Conservation (phyloP, 192 early-diverging fungal genomes). For the Coemansia erecta region DNA sequence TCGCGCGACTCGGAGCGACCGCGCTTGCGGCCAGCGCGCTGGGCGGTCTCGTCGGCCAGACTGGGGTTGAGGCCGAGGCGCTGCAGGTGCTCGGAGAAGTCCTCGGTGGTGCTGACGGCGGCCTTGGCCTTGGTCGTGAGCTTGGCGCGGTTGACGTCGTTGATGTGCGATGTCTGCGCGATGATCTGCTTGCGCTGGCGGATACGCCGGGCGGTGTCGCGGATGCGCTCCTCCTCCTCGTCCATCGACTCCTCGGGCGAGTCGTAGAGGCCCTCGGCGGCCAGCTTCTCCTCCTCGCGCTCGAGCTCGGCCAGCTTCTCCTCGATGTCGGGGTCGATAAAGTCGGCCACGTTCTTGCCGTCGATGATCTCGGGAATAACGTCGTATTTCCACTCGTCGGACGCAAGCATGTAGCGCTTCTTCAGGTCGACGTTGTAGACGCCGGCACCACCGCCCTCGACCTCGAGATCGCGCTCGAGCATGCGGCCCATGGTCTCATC, state of each 20-base stretch:
- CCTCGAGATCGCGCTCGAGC: constrained; percentile 91
- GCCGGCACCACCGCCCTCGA: constrained; percentile 88
- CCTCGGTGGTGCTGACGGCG: constrained; percentile 29
- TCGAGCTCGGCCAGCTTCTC: constrained; percentile 93
- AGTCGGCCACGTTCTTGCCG: constrained; percentile 98
- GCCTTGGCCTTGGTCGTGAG: constrained; percentile 52
- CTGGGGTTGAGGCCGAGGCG: constrained; percentile 70
- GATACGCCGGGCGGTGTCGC: constrained; percentile 74
- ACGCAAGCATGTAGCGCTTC: constrained; percentile 82
- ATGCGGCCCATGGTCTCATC: constrained; percentile 57
- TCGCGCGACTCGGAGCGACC: constrained; percentile 67
- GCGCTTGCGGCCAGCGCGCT: constrained; percentile 74
- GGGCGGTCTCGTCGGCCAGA: constrained; percentile 52
- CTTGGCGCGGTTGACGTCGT: constrained; percentile 80
- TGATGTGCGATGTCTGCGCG: constrained; percentile 69
- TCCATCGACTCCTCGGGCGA: constrained; percentile 66
- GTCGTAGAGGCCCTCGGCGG: constrained; percentile 92
- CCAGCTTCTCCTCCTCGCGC: constrained; percentile 93
- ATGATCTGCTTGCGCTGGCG: constrained; percentile 85
- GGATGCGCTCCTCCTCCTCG: constrained; percentile 81
- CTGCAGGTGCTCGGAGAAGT: constrained; percentile 73
- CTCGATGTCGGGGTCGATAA: constrained; percentile 96
- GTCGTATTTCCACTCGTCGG: constrained; percentile 96
- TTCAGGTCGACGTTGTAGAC: constrained; percentile 95
- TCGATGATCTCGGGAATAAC: constrained; percentile 97